Conservation (phyloP, 352 stramenopile species). For the Saprolegnia diclina region DNA sequence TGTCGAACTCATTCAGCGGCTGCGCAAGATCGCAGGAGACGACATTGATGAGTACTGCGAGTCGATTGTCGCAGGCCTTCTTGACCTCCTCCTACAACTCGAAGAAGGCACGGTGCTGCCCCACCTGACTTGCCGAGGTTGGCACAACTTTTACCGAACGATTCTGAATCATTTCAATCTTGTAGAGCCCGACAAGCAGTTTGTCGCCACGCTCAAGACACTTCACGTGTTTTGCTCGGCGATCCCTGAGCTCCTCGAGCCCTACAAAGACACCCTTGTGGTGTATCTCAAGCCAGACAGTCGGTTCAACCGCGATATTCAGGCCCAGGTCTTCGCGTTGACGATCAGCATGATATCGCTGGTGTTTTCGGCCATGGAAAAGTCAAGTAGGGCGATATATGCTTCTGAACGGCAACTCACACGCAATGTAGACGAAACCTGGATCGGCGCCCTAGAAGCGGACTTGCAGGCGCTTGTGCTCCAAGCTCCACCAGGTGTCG, state of each 20-base stretch:
- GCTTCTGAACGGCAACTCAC: constrained; percentile 56
- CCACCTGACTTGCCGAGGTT: not conserved
- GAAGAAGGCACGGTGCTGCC: constrained; percentile 55
- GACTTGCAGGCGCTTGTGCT: constrained; percentile 66
- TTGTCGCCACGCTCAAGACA: constrained; percentile 72
- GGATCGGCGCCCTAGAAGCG: constrained; percentile 44
- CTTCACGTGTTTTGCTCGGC: constrained; percentile 70
- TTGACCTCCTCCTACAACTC: constrained; percentile 60
- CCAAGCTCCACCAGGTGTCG: constrained; percentile 69
- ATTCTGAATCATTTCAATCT: constrained; percentile 44
- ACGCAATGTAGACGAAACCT: constrained; percentile 39
- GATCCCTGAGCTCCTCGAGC: constrained; percentile 44
- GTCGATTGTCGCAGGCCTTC: constrained; percentile 58
- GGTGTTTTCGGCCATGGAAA: constrained; percentile 13
- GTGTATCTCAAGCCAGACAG: constrained; percentile 67
- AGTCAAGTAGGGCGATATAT: constrained; percentile 36
- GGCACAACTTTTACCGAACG: not conserved
- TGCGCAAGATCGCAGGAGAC: constrained; percentile 37
- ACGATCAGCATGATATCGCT: constrained; percentile 15
- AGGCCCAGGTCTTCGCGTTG: constrained; percentile 22
- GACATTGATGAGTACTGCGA: constrained; percentile 32
- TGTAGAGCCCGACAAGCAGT: constrained; percentile 48
- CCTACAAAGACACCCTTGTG: constrained; percentile 62
- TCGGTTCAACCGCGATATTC: constrained; percentile 33
- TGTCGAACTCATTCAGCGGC: constrained; percentile 51